Percentiles rank a stretch among this genome's conserved stretches.
Conservation (phyloP, 2,329 filamentous ascomycete genomes). For the Orbilia javanica region DNA sequence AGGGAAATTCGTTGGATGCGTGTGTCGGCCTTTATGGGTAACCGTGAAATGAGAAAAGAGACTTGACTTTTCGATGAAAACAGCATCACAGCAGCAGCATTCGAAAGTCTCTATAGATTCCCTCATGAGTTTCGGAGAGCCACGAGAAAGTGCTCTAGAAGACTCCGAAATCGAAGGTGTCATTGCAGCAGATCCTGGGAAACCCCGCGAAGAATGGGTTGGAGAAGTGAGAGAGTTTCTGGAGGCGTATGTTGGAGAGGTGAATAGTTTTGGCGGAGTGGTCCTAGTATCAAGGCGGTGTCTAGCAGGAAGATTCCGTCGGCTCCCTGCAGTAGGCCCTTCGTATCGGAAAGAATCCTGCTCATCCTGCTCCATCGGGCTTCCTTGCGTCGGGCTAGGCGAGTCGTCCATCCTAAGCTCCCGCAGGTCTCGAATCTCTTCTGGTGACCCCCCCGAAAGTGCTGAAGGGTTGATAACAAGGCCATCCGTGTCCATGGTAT, state of each 20-base stretch:
- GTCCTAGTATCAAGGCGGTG: not conserved
- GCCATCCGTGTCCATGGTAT: not conserved
- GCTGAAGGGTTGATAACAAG: constrained; percentile 7
- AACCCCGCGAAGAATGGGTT: not conserved
- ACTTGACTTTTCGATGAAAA: constrained; percentile 17
- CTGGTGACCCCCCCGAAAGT: constrained; percentile 22
- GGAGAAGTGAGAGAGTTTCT: constrained; percentile 2
- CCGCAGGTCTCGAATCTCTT: constrained; percentile 35
- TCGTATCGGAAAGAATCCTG: constrained; percentile 42
- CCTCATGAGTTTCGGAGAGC: not conserved
- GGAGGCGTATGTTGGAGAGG: constrained; percentile 10
- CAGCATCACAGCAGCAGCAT: constrained; percentile 43
- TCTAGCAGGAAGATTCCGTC: not conserved
- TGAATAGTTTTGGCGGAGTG: constrained; percentile 7
- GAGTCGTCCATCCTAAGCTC: constrained; percentile 36
- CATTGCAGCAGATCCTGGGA: not conserved
- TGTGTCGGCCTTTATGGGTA: constrained; percentile 43
- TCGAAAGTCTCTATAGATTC: constrained; percentile 8
- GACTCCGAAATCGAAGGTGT: constrained; percentile 31
- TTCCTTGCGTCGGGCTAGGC: constrained; percentile 18
- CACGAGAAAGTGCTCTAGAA: not conserved
- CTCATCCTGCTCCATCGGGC: constrained; percentile 28
- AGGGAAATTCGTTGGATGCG: constrained; percentile 7
- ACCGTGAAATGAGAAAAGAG: constrained; percentile 31
- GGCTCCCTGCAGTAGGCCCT: not conserved